Evolutionary conservation across 768 basidiomycete species (phyloP), one percentile per base, ranked within the genome.

Genomic region (Naganishia antarctica): DNA sequence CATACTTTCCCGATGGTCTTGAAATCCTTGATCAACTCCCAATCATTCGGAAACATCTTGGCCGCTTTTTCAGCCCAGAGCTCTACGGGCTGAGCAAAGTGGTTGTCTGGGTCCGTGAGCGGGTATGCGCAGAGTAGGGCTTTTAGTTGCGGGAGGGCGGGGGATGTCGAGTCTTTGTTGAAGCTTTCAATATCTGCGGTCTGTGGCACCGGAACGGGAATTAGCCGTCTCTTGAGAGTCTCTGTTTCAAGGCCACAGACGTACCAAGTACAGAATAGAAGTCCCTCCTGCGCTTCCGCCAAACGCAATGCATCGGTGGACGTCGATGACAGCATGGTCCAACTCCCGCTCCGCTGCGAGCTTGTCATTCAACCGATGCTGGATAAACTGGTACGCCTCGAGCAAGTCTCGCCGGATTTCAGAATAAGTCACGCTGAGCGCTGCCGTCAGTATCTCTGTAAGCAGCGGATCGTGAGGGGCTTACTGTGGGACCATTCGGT

Each of bases 401-500:
- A 66, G 16, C 28, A 63, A 41, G 21, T 66, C 65, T 25, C 58
- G 23, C 28, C 65, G 60, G 31, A 62, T 66, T 18, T 66, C 65
- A n/a, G 12, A 25, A n/a, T 51, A 44, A 6, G 49, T 43, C 3
- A 60, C 61, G n/a, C 65, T 66, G 50, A 16, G 3, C 7, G 16
- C 4, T 3, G 40, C 37, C 18, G 12, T n/a, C 5, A 32, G 13
- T 18, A 23, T 4, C 32, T 37, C 15, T 21, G 4, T 4, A 45
- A 1, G 4, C 2, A 5, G 5, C n/a, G 9, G 2, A 9, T 18
- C 18, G 3, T 28, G 15, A 13, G 5, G 6, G 7, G 53, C 65
- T 63, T 29, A 63, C 65, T 66, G 65, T 15, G 65, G 65, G 11
- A 58, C 15, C 41, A 66, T 21, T 25, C 65, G 47, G 34, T 66